Conservation (phyloP, 345 rosid species). For the Boechera divaricarpa region DNA sequence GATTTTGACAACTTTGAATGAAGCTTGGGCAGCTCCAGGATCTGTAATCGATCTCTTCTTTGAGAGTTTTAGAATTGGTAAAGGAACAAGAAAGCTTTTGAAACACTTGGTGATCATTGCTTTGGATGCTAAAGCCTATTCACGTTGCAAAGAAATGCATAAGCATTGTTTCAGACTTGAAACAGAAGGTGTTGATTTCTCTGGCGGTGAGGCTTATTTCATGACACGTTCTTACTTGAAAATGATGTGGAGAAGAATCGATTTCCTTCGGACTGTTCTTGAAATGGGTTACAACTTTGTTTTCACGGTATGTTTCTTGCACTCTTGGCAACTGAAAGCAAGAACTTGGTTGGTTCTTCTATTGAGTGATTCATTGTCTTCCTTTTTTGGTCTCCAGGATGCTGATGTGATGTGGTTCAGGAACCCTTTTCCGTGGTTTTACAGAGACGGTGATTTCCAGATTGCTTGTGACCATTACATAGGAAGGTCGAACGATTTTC, state of each 20-base stretch:
- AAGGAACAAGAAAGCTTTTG: constrained; percentile 62
- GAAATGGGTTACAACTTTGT: constrained; percentile 84
- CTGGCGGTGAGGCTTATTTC: constrained; percentile 67
- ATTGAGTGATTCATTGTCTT: constrained; percentile 3
- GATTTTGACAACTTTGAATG: constrained; percentile 78
- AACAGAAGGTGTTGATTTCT: constrained; percentile 75
- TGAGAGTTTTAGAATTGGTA: constrained; percentile 73
- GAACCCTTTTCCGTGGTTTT: constrained; percentile 75
- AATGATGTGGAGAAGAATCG: constrained; percentile 97
- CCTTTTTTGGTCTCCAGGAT: constrained; percentile 55
- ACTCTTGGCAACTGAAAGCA: not conserved
- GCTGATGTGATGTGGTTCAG: constrained; percentile 97
- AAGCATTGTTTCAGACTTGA: constrained; percentile 70
- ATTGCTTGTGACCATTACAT: constrained; percentile 79
- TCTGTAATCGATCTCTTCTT: constrained; percentile 76
- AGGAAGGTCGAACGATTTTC: constrained; percentile 57
- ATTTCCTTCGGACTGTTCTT: constrained; percentile 74
- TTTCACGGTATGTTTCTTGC: constrained; percentile 67
- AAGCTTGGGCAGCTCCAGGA: constrained; percentile 82
- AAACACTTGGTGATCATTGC: constrained; percentile 79
- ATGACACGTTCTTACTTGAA: constrained; percentile 80
- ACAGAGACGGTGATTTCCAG: constrained; percentile 72
- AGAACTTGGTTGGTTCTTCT: not conserved
- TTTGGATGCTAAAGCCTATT: constrained; percentile 68
- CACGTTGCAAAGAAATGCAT: constrained; percentile 63